Conservation (phyloP, 1,284 basidiomycete species). For the Ganoderma sinense region DNA sequence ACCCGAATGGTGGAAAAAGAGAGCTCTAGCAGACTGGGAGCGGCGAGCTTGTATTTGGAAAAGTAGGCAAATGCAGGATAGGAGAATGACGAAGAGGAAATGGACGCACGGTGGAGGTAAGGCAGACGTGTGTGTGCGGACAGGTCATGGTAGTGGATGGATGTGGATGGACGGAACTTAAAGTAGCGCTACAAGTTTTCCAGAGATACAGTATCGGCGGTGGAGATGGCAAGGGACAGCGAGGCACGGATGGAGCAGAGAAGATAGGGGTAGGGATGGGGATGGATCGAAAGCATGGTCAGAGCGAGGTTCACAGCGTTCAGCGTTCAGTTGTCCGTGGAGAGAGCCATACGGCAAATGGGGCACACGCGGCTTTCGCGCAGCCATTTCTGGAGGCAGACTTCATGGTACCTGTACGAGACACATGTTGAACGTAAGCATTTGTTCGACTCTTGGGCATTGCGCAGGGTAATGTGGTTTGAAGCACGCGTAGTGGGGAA, state of each 20-base stretch:
- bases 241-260: not conserved
- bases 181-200: conserved; percentile 19
- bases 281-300: not conserved
- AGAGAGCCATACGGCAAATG: conserved; percentile 46
- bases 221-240: not conserved
- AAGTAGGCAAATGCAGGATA: not conserved
- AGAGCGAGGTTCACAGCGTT: conserved; percentile 1
- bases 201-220: conserved; percentile 7
- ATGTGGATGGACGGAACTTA: not conserved
- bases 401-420: conserved; percentile 57
- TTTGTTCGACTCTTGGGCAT: not conserved
- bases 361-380: conserved; percentile 60
- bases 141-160: not conserved
- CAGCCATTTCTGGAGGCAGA: conserved; percentile 64
- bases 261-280: not conserved
- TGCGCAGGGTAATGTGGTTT: not conserved
- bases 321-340: conserved; percentile 29
- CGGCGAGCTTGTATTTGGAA: not conserved
- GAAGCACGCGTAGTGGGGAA: conserved; percentile 3
- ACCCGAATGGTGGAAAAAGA: not conserved
- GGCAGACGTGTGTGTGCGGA: not conserved
- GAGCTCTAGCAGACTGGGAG: not conserved
- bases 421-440: conserved; percentile 4
- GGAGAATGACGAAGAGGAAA: not conserved
- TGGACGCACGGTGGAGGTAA: not conserved